A percentile compares a stretch with the other conserved stretches of the same genome.
These are phyloP conservation scores for Neocucurbitaria cava DNA, from an alignment of 2,329 filamentous ascomycete species.

Conservation along the genomic window DNA sequence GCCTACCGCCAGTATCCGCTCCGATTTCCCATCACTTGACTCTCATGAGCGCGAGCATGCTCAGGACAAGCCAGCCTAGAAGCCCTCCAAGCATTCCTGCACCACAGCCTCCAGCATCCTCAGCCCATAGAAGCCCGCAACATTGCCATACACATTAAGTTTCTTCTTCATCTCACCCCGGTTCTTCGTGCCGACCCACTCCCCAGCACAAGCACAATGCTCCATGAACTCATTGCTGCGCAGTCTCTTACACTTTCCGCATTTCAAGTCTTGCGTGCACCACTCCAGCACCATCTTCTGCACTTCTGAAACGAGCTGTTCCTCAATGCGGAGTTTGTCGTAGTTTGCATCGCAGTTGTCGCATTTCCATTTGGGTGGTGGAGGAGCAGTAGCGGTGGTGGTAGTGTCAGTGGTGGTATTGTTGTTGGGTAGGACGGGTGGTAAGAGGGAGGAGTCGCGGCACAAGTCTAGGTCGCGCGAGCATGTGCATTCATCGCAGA, in stretches of 20 bases:
- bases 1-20: not conserved
- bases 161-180: constrained; percentile 69
- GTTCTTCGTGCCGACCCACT: constrained; percentile 77
- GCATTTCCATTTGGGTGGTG: constrained; percentile 77
- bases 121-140: constrained; percentile 80
- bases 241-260: constrained; percentile 70
- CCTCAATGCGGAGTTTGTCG: constrained; percentile 82
- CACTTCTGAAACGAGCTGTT: constrained; percentile 78
- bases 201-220: constrained; percentile 90
- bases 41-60: not conserved
- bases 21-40: not conserved
- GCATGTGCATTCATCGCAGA: constrained; percentile 90
- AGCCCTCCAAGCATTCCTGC: constrained; percentile 63
- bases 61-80: constrained; percentile 31
- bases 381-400: constrained; percentile 23
- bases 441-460: constrained; percentile 82
- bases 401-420: too few species aligned
- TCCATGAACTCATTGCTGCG: constrained; percentile 94
- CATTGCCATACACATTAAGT: constrained; percentile 74
- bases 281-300: constrained; percentile 79
- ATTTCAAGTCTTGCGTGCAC: constrained; percentile 90
- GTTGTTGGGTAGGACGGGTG: constrained; percentile 52
- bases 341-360: constrained; percentile 76
- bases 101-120: constrained; percentile 82
- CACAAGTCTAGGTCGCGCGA: constrained; percentile 90